Percentiles rank a stretch among this genome's conserved stretches.
Conservation (phyloP, 1,139 yeast genomes). For the Yamadazyma membranifaciens region DNA sequence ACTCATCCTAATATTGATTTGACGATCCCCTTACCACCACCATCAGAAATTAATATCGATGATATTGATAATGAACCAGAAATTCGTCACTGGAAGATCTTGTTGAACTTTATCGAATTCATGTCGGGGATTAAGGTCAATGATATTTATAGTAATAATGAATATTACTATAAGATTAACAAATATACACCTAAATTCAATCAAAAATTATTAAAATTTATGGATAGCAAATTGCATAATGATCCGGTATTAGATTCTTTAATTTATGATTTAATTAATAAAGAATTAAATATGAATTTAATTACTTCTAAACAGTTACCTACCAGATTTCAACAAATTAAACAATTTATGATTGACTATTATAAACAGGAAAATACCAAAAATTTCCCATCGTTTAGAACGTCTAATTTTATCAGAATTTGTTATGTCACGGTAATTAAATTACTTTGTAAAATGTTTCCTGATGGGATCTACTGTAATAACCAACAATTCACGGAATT, state of each 20-base stretch:
- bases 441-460: conserved; percentile 38
- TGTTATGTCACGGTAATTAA: conserved; percentile 41
- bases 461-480: conserved; percentile 44
- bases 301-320: conserved; percentile 36
- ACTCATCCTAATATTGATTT: conserved; percentile 31
- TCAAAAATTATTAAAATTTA: conserved; percentile 26
- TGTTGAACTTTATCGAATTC: conserved; percentile 32
- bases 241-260: conserved; percentile 40
- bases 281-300: conserved; percentile 41
- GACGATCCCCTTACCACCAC: conserved; percentile 39
- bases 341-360: conserved; percentile 38
- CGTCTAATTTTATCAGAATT: conserved; percentile 28
- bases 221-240: conserved; percentile 33
- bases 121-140: conserved; percentile 29
- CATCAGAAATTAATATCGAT: conserved; percentile 23
- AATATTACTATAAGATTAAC: conserved; percentile 35
- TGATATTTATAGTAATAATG: conserved; percentile 34
- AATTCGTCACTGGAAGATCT: conserved; percentile 26
- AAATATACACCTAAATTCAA: conserved; percentile 32
- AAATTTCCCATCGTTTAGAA: conserved; percentile 34
- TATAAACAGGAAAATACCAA: conserved; percentile 36
- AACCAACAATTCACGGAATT: conserved; percentile 30
- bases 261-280: conserved; percentile 37
- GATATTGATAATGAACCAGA: conserved; percentile 29
- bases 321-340: conserved; percentile 35